Conservation (phyloP, 345 rosid species). For the Cardamine occulta region DNA sequence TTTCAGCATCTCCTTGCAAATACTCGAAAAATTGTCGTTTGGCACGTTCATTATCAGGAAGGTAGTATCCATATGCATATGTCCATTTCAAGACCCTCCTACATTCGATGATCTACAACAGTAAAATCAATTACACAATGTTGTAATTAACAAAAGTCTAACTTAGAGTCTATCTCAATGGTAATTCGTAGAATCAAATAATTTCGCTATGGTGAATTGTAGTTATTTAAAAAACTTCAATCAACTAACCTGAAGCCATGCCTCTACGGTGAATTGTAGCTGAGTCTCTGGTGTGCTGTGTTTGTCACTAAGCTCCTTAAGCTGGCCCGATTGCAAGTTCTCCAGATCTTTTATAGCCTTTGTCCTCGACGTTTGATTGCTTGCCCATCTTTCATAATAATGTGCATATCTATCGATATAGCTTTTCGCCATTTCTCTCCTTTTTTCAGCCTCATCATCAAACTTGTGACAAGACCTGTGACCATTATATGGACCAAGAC, state of each 20-base stretch:
- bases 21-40: constrained; percentile 70
- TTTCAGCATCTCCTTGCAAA: constrained; percentile 59
- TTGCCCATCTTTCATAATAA: constrained; percentile 39
- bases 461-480: not conserved
- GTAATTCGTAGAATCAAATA: not conserved
- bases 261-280: constrained; percentile 77
- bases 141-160: not conserved
- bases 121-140: not conserved
- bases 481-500: not conserved
- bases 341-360: constrained; percentile 27
- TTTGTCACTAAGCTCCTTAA: constrained; percentile 61
- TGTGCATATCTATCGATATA: constrained; percentile 19
- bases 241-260: constrained; percentile 69
- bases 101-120: constrained; percentile 64
- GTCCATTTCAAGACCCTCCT: constrained; percentile 91
- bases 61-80: constrained; percentile 81
- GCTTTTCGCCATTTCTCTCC: constrained; percentile 1
- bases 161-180: not conserved
- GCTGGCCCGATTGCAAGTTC: constrained; percentile 23
- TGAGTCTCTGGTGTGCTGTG: constrained; percentile 63
- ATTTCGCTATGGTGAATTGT: not conserved
- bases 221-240: constrained; percentile 19
- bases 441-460: not conserved
- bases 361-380: constrained; percentile 23
- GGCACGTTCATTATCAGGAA: constrained; percentile 47